phyloP scores from a whole-genome alignment of 1,284 basidiomycete species.

The Ustilago bromivora region DNA sequence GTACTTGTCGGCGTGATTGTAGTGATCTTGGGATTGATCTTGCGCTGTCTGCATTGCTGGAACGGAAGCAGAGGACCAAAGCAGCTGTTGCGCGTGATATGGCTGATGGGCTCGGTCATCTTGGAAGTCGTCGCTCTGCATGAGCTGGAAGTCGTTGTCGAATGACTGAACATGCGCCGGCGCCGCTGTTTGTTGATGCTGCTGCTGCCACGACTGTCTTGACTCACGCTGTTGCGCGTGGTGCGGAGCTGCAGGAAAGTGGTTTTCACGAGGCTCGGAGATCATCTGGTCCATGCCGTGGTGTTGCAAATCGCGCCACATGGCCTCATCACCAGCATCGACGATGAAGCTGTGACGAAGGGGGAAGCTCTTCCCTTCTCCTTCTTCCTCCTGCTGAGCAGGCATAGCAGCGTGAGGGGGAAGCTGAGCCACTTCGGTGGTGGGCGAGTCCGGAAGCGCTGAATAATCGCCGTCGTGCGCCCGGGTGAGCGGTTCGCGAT shows the following conservation, averaged over 20 bases:
- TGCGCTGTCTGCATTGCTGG: not conserved
- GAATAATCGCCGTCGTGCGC: constrained; percentile 38
- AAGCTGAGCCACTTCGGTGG: not conserved
- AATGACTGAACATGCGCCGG: not conserved
- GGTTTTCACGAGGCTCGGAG: constrained; percentile 23
- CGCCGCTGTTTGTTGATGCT: not conserved
- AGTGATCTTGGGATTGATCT: constrained; percentile 1
- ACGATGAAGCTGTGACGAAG: constrained; percentile 36
- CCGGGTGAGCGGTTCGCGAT: constrained; percentile 15
- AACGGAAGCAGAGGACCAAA: not conserved
- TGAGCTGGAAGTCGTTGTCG: constrained; percentile 4
- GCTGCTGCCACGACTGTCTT: not conserved
- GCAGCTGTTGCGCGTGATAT: constrained; percentile 2
- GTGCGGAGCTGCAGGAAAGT: not conserved
- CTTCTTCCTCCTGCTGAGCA: not conserved
- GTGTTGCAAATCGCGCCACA: constrained; percentile 41
- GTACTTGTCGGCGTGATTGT: not conserved
- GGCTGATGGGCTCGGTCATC: constrained; percentile 5
- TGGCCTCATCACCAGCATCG: constrained; percentile 35
- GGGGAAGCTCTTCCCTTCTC: constrained; percentile 6
- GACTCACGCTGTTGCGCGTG: not conserved
- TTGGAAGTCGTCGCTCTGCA: not conserved
- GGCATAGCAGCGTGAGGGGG: not conserved
- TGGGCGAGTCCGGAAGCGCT: constrained; percentile 31
- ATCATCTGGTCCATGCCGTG: constrained; percentile 21